Evolutionary conservation across 208 protist species (phyloP).

Genomic region (Acanthamoeba healyi): DNA sequence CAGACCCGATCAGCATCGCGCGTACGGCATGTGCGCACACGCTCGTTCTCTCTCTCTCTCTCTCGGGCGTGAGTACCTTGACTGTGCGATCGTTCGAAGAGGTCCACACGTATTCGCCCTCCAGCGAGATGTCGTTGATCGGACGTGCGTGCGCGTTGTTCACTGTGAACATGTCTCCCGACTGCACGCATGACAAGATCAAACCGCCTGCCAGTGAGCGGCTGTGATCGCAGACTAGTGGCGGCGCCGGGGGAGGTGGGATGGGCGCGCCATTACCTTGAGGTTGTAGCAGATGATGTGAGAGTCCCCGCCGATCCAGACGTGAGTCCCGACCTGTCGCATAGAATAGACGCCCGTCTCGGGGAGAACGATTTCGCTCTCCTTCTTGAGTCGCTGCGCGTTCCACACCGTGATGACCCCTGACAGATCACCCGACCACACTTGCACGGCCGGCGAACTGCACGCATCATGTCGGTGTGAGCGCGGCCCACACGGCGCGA

Average conservation of each 20-base stretch:
- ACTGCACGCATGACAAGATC: neutral
- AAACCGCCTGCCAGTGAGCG: neutral
- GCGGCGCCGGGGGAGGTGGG: too few relatives aligned
- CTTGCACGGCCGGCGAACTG: constrained; percentile 53
- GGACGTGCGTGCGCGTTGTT: constrained; percentile 62
- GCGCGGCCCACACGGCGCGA: too few relatives aligned
- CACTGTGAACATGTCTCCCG: constrained; percentile 51
- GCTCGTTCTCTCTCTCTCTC: too few relatives aligned
- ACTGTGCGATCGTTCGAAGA: constrained; percentile 31
- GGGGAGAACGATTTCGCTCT: constrained; percentile 47
- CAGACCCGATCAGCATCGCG: too few relatives aligned
- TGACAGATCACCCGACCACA: constrained; percentile 50
- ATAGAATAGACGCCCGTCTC: constrained; percentile 58
- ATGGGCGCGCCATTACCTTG: neutral
- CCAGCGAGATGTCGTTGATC: constrained; percentile 38
- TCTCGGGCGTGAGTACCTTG: neutral
- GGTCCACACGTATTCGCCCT: constrained; percentile 50
- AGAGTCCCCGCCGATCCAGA: constrained; percentile 40
- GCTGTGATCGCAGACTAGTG: neutral
- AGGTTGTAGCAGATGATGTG: constrained; percentile 70
- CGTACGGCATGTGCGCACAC: neutral
- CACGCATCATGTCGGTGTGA: too few relatives aligned
- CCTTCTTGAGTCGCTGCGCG: constrained; percentile 53
- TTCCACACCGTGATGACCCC: constrained; percentile 23
- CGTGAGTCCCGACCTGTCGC: constrained; percentile 45